A percentile compares a stretch with the other conserved stretches of the same genome.
phyloP scores from a whole-genome alignment of 2,329 filamentous ascomycete genomes.

The Metarhizium brunneum region DNA sequence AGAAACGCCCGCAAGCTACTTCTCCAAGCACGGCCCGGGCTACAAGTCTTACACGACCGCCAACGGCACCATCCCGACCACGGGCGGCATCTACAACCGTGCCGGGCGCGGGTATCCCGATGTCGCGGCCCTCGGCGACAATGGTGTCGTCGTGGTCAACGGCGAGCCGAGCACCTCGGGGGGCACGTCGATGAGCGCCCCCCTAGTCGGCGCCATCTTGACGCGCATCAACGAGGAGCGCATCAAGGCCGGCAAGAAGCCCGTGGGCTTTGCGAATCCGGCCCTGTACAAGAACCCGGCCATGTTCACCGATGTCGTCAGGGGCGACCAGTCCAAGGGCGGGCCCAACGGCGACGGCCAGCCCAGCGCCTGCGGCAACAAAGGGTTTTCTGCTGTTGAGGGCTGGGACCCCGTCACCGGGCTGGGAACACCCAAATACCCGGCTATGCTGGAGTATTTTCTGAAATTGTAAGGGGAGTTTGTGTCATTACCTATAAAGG shows the following conservation, averaged over 20 bases:
- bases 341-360: conserved; percentile 4
- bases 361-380: conserved; percentile 10
- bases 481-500: too few relatives aligned
- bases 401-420: conserved; percentile 13
- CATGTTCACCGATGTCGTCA: conserved; percentile 12
- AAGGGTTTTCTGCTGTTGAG: conserved; percentile 9
- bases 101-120: conserved; percentile 30
- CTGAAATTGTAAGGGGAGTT: too few relatives aligned
- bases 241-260: conserved; percentile 22
- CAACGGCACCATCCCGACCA: too few relatives aligned
- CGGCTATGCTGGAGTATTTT: too few relatives aligned
- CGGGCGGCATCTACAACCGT: conserved; percentile 29
- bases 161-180: conserved; percentile 15
- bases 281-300: conserved; percentile 12
- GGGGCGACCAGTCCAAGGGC: conserved; percentile 11
- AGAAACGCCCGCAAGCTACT: too few relatives aligned
- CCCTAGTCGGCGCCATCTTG: conserved; percentile 11
- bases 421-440: conserved; percentile 7
- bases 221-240: conserved; percentile 12
- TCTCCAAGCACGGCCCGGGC: too few relatives aligned
- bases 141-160: conserved; percentile 29
- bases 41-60: too few relatives aligned
- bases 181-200: conserved; percentile 11
- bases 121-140: conserved; percentile 32
- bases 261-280: conserved; percentile 24